Percentiles rank a stretch among this genome's conserved stretches.
Conservation (phyloP, 805 yeast species). For the Yarrowia bubula region DNA sequence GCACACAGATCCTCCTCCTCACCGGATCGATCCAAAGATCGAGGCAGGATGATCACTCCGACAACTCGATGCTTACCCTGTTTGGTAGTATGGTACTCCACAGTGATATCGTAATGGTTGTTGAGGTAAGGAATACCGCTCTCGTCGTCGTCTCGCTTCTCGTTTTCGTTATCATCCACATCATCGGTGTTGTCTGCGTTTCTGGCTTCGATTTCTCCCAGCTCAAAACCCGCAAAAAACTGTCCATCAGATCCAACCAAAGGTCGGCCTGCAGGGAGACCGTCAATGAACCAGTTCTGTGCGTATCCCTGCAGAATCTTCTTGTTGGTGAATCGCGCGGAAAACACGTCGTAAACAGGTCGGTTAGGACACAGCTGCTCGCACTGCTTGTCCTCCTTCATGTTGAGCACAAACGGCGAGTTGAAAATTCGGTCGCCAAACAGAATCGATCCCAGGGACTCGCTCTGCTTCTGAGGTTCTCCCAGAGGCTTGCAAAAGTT, state of each 20-base stretch:
- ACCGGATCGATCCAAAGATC: slow-evolving; percentile 47
- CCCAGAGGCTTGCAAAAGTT: slow-evolving; percentile 77
- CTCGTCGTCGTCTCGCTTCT: not conserved
- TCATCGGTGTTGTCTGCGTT: slow-evolving; percentile 50
- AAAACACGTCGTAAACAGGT: slow-evolving; percentile 54
- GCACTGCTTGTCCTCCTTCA: slow-evolving; percentile 74
- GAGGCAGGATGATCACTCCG: slow-evolving; percentile 78
- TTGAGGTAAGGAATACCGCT: slow-evolving; percentile 55
- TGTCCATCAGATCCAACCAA: slow-evolving; percentile 50
- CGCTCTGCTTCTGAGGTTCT: slow-evolving; percentile 70
- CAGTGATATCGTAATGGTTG: slow-evolving; percentile 75
- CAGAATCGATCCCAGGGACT: slow-evolving; percentile 85
- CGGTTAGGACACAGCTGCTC: slow-evolving; percentile 56
- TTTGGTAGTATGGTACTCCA: slow-evolving; percentile 80
- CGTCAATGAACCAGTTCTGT: slow-evolving; percentile 93
- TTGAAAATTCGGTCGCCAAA: slow-evolving; percentile 95
- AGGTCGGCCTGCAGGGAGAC: slow-evolving; percentile 76
- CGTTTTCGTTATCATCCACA: slow-evolving; percentile 49
- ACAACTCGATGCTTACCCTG: slow-evolving; percentile 77
- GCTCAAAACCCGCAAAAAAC: slow-evolving; percentile 78
- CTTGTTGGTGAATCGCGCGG: slow-evolving; percentile 71
- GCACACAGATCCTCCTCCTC: slow-evolving; percentile 37
- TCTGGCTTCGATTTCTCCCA: slow-evolving; percentile 47
- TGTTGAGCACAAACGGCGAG: slow-evolving; percentile 79
- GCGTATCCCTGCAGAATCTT: slow-evolving; percentile 78